Percentiles rank a stretch among this genome's conserved stretches.
Conservation (phyloP, 306 rosid species). For the Pueraria montana region DNA sequence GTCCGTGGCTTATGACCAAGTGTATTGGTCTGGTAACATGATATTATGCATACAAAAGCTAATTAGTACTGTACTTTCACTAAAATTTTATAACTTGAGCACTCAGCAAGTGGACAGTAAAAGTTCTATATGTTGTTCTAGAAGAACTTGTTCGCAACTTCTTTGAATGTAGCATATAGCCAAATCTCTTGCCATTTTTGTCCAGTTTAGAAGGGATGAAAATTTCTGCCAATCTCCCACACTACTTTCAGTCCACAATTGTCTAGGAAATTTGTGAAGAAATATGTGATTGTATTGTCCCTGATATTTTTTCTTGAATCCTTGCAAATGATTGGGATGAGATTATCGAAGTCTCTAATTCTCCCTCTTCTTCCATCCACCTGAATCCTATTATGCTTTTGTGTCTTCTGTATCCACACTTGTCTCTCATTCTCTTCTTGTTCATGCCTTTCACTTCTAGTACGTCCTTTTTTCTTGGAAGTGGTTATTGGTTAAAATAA, state of each 20-base stretch:
- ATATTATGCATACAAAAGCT: slow-evolving; percentile 4
- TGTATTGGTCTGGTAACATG: slow-evolving; percentile 33
- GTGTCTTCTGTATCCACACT: too few species aligned
- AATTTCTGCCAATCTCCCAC: neutral
- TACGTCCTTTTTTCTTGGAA: too few species aligned
- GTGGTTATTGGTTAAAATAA: too few species aligned
- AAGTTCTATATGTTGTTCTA: slow-evolving; percentile 7
- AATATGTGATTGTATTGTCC: neutral
- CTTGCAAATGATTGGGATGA: too few species aligned
- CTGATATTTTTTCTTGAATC: too few species aligned
- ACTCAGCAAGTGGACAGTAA: slow-evolving; percentile 40
- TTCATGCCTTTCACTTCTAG: too few species aligned
- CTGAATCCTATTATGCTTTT: too few species aligned
- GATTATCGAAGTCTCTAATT: too few species aligned
- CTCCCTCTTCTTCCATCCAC: too few species aligned
- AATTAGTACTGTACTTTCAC: slow-evolving; percentile 29
- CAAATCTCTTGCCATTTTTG: neutral
- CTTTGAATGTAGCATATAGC: neutral
- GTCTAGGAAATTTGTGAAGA: neutral
- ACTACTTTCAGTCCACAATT: neutral
- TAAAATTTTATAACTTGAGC: neutral
- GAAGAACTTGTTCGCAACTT: neutral
- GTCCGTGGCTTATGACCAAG: slow-evolving; percentile 31
- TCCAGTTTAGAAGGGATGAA: neutral
- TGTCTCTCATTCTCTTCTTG: too few species aligned